A percentile compares a stretch with the other conserved stretches of the same genome.
phyloP scores from a whole-genome alignment of 2,329 filamentous ascomycete species.

The Nemania diffusa region DNA sequence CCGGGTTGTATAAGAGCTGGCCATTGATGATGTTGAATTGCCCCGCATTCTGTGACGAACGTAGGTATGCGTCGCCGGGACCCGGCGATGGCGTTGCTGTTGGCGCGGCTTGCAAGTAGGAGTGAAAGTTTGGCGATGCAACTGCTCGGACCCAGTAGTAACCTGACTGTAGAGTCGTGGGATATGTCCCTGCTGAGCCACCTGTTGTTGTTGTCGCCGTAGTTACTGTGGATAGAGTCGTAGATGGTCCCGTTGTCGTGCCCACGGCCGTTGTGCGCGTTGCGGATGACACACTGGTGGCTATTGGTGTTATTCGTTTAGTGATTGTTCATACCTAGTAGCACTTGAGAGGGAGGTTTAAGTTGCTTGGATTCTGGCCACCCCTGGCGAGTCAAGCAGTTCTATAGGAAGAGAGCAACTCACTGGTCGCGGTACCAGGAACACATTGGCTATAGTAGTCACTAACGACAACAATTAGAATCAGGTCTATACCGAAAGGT shows the following conservation, averaged over 20 bases:
- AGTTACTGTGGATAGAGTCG: constrained; percentile 23
- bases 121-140: constrained; percentile 38
- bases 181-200: constrained; percentile 34
- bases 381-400: not conserved
- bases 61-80: constrained; percentile 34
- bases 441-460: constrained; percentile 39
- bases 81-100: constrained; percentile 35
- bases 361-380: not conserved
- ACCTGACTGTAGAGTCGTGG: constrained; percentile 36
- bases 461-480: constrained; percentile 25
- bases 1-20: constrained; percentile 62
- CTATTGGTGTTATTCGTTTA: constrained; percentile 9
- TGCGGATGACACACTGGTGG: constrained; percentile 10
- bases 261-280: constrained; percentile 10
- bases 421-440: constrained; percentile 33
- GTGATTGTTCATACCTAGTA: not conserved
- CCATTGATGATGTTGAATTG: constrained; percentile 67
- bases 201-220: constrained; percentile 22
- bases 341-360: no score
- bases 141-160: constrained; percentile 39
- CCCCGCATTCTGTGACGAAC: constrained; percentile 53
- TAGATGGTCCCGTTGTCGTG: constrained; percentile 23
- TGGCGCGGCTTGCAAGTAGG: constrained; percentile 38
- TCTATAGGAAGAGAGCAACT: constrained; percentile 4
- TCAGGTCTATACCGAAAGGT: not conserved